phyloP scores from a whole-genome alignment of 257 asterid genomes.

The Nicotiana otophora region DNA sequence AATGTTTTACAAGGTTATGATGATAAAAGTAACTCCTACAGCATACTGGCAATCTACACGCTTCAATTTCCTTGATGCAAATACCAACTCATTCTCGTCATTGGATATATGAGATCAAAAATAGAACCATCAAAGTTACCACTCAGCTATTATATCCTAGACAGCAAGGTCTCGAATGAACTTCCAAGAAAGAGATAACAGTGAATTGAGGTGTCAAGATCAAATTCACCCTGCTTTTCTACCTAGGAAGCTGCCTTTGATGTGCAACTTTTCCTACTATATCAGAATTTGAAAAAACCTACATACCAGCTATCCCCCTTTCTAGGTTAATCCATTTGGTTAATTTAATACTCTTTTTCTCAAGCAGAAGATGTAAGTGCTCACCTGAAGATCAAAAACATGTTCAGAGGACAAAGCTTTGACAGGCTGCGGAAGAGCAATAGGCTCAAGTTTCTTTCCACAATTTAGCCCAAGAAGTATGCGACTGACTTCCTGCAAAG shows the following conservation, averaged over 20 bases:
- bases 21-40: too few species aligned
- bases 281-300: background rate
- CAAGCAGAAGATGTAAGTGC: background rate
- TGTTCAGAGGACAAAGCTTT: conserved; percentile 54
- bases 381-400: conserved; percentile 87
- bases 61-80: background rate
- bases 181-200: background rate
- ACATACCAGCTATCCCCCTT: background rate
- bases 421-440: conserved; percentile 47
- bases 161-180: background rate
- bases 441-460: conserved; percentile 52
- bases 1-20: background rate
- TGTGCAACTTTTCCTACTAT: background rate
- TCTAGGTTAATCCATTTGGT: background rate
- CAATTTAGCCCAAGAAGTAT: conserved; percentile 75
- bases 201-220: background rate
- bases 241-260: background rate
- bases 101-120: background rate
- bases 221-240: background rate
- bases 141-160: background rate
- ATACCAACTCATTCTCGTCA: background rate
- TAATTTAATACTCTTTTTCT: background rate
- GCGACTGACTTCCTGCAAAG: conserved; percentile 69
- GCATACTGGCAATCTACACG: background rate
- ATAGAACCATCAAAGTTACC: background rate